Evolutionary conservation across 176 grass and related monocot genomes (phyloP).

Genomic region (Rhynchospora breviuscula): DNA sequence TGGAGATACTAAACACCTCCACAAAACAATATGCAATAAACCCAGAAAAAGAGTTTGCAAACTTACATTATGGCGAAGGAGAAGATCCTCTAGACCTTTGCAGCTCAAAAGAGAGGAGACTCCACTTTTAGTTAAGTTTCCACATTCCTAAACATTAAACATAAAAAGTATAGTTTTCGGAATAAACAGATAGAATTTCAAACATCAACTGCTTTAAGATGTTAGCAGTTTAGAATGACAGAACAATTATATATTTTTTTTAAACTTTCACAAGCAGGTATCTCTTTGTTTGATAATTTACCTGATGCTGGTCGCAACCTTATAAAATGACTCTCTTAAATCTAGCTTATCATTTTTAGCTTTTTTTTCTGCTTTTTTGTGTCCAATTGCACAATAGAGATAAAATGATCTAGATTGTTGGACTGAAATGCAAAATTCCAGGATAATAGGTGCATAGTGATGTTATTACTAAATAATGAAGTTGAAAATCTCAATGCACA

Average conservation of each 20-base stretch:
- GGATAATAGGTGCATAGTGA: neutral
- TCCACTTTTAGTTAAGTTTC: conserved; percentile 54
- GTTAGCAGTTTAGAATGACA: neutral
- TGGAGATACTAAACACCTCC: neutral
- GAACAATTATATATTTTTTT: neutral
- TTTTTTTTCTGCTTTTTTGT: neutral
- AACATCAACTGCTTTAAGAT: neutral
- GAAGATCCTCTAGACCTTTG: conserved; percentile 68
- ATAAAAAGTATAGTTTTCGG: neutral
- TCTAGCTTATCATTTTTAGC: neutral
- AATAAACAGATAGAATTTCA: neutral
- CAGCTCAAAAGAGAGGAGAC: conserved; percentile 66
- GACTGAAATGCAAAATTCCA: neutral
- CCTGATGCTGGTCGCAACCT: neutral
- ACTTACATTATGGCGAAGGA: conserved; percentile 76
- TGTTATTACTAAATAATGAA: neutral
- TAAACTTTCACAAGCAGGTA: too few species aligned
- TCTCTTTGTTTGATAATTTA: neutral
- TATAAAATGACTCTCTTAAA: neutral
- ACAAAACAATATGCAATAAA: neutral
- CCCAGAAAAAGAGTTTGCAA: neutral
- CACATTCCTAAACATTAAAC: conserved; percentile 57
- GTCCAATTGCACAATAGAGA: neutral
- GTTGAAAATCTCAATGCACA: neutral
- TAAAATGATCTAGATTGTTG: neutral